These are phyloP conservation scores for Fomes fomentarius DNA, from an alignment of 1,284 basidiomycete genomes.

Conservation along the genomic window DNA sequence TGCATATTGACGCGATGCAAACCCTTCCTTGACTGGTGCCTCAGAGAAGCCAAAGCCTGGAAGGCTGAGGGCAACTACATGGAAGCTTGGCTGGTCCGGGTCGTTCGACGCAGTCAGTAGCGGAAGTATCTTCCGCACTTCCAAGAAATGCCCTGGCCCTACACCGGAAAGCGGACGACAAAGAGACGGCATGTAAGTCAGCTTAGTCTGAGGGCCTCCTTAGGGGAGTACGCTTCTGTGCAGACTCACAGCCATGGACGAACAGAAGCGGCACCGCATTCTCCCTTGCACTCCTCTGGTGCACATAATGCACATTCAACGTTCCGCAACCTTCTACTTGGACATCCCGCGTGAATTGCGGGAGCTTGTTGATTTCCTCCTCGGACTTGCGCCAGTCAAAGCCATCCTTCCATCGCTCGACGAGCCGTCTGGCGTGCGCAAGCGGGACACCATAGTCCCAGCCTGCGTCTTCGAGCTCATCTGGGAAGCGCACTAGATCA, in stretches of 20 bases:
- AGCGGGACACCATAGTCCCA: conserved; percentile 47
- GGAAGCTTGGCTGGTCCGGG: conserved; percentile 53
- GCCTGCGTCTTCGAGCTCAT: conserved; percentile 42
- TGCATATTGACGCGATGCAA: conserved; percentile 25
- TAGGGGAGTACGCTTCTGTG: too few species aligned
- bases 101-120: conserved; percentile 41
- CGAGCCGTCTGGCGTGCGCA: conserved; percentile 41
- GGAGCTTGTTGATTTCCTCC: conserved; percentile 40
- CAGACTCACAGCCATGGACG: conserved; percentile 48
- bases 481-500: conserved; percentile 39
- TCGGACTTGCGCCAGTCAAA: conserved; percentile 48
- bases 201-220: too few species aligned
- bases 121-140: conserved; percentile 56
- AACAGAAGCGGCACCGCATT: conserved; percentile 48
- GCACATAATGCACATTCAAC: conserved; percentile 47
- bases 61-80: conserved; percentile 57
- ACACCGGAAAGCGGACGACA: too few species aligned
- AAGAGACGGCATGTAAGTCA: too few species aligned
- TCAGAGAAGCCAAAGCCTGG: conserved; percentile 61
- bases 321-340: conserved; percentile 38
- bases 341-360: conserved; percentile 45
- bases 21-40: conserved; percentile 39
- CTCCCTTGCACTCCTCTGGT: conserved; percentile 36
- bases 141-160: conserved; percentile 66
- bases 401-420: conserved; percentile 39